A percentile compares a stretch with the other conserved stretches of the same genome.
phyloP scores from a whole-genome alignment of 179 eudicot genomes.

The Silene vulgaris region DNA sequence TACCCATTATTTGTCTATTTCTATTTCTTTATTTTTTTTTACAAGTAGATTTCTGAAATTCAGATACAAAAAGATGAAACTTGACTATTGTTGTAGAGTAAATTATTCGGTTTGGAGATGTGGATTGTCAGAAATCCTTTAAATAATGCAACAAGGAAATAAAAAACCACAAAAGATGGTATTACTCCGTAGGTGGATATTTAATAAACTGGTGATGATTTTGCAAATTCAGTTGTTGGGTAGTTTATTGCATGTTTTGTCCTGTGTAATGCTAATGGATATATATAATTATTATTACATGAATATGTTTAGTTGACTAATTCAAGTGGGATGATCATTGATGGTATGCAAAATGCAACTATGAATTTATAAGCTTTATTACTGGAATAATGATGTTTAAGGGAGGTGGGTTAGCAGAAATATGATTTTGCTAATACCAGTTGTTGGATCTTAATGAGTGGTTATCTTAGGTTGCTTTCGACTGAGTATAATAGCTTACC shows the following conservation, averaged over 20 bases:
- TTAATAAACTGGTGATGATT: conserved; percentile 1
- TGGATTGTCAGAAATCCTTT: too few species aligned
- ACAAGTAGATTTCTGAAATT: neutral
- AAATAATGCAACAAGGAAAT: too few species aligned
- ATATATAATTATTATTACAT: neutral
- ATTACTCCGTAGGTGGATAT: neutral
- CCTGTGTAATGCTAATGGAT: neutral
- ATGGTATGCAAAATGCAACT: neutral
- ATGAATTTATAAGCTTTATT: neutral
- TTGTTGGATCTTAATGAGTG: neutral
- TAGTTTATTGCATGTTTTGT: neutral
- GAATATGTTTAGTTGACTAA: neutral
- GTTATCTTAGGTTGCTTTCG: neutral
- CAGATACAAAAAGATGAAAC: neutral
- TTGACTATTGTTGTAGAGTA: neutral
- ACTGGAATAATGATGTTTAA: neutral
- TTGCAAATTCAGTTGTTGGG: neutral
- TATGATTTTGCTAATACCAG: neutral
- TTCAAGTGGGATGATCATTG: neutral
- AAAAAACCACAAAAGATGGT: too few species aligned
- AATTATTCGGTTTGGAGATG: too few species aligned
- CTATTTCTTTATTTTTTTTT: neutral
- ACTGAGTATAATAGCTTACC: neutral
- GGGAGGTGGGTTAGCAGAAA: neutral
- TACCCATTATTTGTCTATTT: neutral